Conservation (phyloP, 805 yeast genomes). For the Saccharomycopsis vini region DNA sequence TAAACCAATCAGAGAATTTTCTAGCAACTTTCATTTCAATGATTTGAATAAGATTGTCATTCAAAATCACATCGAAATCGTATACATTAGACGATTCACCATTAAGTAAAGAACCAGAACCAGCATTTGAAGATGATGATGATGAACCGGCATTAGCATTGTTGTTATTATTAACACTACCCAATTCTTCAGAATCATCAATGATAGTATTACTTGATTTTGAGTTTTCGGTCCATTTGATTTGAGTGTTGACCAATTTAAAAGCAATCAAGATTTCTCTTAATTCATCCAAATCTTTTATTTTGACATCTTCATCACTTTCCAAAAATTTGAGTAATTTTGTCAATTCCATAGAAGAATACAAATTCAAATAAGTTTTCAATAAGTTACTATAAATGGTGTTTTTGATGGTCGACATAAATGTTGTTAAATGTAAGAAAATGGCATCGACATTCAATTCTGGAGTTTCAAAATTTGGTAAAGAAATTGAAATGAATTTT, state of each 20-base stretch:
- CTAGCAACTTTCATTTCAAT: constrained; percentile 37
- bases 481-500: constrained; percentile 36
- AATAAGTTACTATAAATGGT: constrained; percentile 32
- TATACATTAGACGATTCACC: constrained; percentile 35
- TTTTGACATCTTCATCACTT: constrained; percentile 25
- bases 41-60: constrained; percentile 34
- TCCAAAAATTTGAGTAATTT: constrained; percentile 35
- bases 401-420: constrained; percentile 33
- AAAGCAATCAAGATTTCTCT: constrained; percentile 33
- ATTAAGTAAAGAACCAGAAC: constrained; percentile 25
- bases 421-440: constrained; percentile 34
- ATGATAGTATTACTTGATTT: neutral
- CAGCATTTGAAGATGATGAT: neutral
- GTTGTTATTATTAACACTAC: neutral
- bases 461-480: constrained; percentile 27
- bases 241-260: constrained; percentile 38
- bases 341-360: constrained; percentile 36
- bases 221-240: constrained; percentile 30
- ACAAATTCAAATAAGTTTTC: constrained; percentile 37
- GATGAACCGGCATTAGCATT: neutral
- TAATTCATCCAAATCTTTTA: constrained; percentile 30
- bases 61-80: constrained; percentile 36
- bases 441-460: constrained; percentile 32
- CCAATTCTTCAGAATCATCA: constrained; percentile 6
- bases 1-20: constrained; percentile 42